phyloP scores from a whole-genome alignment of 108 stramenopile species.

The Stephanodiscus minutulus region DNA sequence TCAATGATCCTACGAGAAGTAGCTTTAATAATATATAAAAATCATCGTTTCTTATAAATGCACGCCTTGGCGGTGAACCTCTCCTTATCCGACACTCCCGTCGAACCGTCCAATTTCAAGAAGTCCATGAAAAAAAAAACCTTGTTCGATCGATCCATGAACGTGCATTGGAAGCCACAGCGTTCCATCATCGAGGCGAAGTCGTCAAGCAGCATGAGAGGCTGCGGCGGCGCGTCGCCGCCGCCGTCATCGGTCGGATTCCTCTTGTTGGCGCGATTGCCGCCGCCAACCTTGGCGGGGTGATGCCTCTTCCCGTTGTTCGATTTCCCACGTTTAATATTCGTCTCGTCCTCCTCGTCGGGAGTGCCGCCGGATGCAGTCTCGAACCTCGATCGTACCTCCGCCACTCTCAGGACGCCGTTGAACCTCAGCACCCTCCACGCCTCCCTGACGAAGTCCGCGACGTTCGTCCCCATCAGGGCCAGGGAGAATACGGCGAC shows the following conservation, averaged over 20 bases:
- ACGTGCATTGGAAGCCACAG: conserved; percentile 71
- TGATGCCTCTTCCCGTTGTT: conserved; percentile 30
- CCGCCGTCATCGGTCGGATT: conserved; percentile 22
- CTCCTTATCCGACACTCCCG: conserved; percentile 63
- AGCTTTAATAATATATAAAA: too few species aligned
- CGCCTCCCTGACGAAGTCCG: conserved; percentile 94
- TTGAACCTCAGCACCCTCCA: conserved; percentile 82
- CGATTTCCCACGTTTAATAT: conserved; percentile 25
- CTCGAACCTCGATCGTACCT: conserved; percentile 95
- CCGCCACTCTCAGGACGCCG: conserved; percentile 91
- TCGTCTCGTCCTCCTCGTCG: not conserved
- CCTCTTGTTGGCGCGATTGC: conserved; percentile 10
- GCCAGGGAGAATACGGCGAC: conserved; percentile 95
- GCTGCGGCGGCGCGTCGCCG: conserved; percentile 6
- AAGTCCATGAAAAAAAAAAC: conserved; percentile 93
- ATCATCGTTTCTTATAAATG: conserved; percentile 84
- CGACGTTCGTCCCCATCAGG: conserved; percentile 96
- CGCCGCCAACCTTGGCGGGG: not conserved
- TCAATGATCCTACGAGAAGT: too few species aligned
- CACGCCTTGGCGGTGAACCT: conserved; percentile 82
- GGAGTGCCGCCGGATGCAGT: conserved; percentile 40
- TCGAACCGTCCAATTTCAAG: conserved; percentile 65
- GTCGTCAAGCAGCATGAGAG: conserved; percentile 51
- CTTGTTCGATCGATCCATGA: conserved; percentile 83
- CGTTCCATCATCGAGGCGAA: conserved; percentile 72